Evolutionary conservation across 2,329 filamentous ascomycete genomes (phyloP).

Genomic region (Davidsoniella australis): DNA sequence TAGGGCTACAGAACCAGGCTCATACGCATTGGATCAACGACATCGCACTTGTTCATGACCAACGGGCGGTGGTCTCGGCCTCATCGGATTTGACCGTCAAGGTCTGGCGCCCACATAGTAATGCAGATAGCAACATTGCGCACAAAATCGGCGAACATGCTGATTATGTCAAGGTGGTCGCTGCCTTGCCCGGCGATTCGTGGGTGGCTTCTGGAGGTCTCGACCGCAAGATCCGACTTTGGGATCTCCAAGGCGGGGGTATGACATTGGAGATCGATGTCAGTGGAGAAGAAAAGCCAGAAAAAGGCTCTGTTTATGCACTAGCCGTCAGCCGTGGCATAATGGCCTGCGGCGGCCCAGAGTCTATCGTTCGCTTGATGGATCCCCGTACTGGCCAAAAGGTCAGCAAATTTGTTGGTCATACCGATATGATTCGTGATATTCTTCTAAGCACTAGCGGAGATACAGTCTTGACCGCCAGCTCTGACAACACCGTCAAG

Average conservation of each 20-base stretch:
- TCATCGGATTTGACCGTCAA: constrained; percentile 92
- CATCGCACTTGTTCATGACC: constrained; percentile 62
- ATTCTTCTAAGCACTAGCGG: constrained; percentile 79
- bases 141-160: constrained; percentile 79
- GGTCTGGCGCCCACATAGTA: constrained; percentile 63
- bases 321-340: constrained; percentile 65
- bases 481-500: constrained; percentile 93
- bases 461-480: constrained; percentile 83
- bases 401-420: constrained; percentile 90
- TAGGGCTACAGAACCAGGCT: constrained; percentile 47
- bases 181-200: constrained; percentile 46
- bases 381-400: constrained; percentile 76
- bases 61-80: constrained; percentile 66
- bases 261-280: constrained; percentile 78
- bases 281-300: constrained; percentile 61
- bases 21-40: constrained; percentile 97
- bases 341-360: constrained; percentile 81
- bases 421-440: constrained; percentile 84
- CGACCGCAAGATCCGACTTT: constrained; percentile 79
- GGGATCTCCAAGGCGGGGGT: constrained; percentile 80
- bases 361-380: constrained; percentile 85
- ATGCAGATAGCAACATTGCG: constrained; percentile 32
- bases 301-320: constrained; percentile 93
- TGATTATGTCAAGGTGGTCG: constrained; percentile 92
- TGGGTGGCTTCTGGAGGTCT: constrained; percentile 93